Conservation (phyloP, 371 early-diverging fungal species). For the Capillidium rhysosporum region DNA sequence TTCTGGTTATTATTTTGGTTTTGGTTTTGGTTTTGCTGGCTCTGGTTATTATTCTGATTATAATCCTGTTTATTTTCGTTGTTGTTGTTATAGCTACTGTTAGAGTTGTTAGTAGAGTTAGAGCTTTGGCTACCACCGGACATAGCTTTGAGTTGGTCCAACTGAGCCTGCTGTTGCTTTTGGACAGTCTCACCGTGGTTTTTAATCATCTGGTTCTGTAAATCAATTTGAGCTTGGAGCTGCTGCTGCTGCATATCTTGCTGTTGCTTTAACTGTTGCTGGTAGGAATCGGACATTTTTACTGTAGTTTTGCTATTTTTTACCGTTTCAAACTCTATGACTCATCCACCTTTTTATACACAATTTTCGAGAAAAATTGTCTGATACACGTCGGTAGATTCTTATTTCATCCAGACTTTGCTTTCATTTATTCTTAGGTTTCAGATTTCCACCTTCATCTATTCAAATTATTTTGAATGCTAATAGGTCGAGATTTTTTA, state of each 20-base stretch:
- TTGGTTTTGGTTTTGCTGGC: background rate
- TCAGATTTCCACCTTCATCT: too few species aligned
- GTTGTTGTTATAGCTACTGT: background rate
- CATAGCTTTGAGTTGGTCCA: background rate
- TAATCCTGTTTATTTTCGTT: background rate
- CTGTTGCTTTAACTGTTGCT: background rate
- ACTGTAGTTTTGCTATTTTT: too few species aligned
- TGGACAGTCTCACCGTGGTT: background rate
- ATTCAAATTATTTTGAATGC: too few species aligned
- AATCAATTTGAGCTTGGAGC: slow-evolving; percentile 5
- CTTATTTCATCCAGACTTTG: too few species aligned
- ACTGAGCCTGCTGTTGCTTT: background rate
- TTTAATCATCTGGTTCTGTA: slow-evolving; percentile 3
- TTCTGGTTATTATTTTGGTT: background rate
- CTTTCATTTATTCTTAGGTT: too few species aligned
- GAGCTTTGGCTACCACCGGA: background rate
- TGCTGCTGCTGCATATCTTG: slow-evolving; percentile 6
- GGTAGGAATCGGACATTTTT: too few species aligned
- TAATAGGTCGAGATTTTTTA: too few species aligned
- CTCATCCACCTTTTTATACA: too few species aligned
- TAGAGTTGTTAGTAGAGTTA: background rate
- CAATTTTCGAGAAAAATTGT: too few species aligned
- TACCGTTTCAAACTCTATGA: too few species aligned
- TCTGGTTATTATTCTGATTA: background rate
- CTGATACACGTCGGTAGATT: too few species aligned